phyloP scores from a whole-genome alignment of 768 basidiomycete species.

The Rossbeevera mucosa region DNA sequence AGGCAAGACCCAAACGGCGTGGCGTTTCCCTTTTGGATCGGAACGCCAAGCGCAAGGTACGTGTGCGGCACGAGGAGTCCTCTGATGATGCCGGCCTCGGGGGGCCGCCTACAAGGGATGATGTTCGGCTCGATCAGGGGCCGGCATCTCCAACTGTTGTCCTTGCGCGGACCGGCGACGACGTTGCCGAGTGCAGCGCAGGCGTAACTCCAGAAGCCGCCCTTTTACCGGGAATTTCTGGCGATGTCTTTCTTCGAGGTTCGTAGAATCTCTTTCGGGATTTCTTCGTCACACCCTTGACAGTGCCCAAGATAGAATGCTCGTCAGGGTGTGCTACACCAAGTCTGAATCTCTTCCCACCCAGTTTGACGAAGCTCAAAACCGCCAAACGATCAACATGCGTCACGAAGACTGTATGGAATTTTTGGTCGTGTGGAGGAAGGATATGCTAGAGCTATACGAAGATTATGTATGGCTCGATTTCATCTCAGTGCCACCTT shows the following conservation, averaged over 20 bases:
- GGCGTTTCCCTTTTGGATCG: constrained; percentile 14
- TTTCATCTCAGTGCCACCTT: background rate
- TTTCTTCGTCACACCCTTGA: constrained; percentile 11
- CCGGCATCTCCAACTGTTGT: constrained; percentile 62
- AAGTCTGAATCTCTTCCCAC: constrained; percentile 45
- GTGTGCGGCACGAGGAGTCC: constrained; percentile 15
- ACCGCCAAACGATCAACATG: constrained; percentile 59
- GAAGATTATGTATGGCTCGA: constrained; percentile 66
- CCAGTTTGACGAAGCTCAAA: constrained; percentile 61
- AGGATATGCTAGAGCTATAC: constrained; percentile 75
- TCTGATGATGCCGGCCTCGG: constrained; percentile 17
- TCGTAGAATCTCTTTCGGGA: constrained; percentile 10
- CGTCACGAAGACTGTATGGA: constrained; percentile 71
- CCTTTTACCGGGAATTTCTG: constrained; percentile 29
- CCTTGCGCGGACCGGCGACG: constrained; percentile 53
- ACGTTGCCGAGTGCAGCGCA: constrained; percentile 60
- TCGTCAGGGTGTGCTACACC: constrained; percentile 70
- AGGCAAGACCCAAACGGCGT: constrained; percentile 6
- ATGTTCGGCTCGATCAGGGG: constrained; percentile 17
- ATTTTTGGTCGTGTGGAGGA: constrained; percentile 83
- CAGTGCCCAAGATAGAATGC: constrained; percentile 71
- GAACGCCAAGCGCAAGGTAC: constrained; percentile 7
- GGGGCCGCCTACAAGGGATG: constrained; percentile 1
- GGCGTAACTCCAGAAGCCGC: constrained; percentile 42
- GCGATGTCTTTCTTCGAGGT: constrained; percentile 76